Evolutionary conservation across 148 eudicot genomes (phyloP).

Genomic region (Diospyros kaki): DNA sequence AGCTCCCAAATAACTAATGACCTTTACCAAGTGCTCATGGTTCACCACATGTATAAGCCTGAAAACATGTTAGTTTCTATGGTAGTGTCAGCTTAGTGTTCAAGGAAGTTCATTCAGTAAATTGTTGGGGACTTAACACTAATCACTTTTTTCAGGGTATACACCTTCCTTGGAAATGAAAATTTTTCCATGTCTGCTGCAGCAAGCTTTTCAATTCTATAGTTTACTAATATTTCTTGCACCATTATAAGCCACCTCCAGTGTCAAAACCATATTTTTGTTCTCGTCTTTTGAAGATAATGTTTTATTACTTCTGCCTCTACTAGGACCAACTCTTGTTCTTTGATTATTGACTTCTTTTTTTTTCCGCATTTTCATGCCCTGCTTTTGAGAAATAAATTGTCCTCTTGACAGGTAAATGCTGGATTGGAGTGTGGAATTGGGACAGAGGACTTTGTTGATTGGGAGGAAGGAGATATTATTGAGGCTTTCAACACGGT

Average conservation of each 20-base stretch:
- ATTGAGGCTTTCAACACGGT: slow-evolving; percentile 68
- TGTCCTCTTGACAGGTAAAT: slow-evolving; percentile 52
- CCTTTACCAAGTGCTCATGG: too few relatives aligned
- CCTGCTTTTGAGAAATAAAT: not conserved
- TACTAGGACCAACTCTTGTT: not conserved
- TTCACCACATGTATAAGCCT: too few relatives aligned
- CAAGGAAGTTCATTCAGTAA: not conserved
- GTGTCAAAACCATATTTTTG: not conserved
- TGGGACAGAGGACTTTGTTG: slow-evolving; percentile 59
- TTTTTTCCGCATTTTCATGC: not conserved
- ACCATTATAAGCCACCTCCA: not conserved
- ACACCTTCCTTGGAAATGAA: not conserved
- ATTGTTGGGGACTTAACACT: not conserved
- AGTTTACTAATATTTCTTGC: not conserved
- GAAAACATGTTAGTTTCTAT: not conserved
- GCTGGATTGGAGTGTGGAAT: slow-evolving; percentile 93
- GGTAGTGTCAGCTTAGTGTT: not conserved
- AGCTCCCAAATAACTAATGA: too few relatives aligned
- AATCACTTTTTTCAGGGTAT: not conserved
- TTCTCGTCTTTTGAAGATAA: not conserved
- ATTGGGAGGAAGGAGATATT: slow-evolving; percentile 69
- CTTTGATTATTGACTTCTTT: not conserved
- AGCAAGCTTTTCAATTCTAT: not conserved
- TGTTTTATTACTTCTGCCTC: too few relatives aligned
- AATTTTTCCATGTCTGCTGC: not conserved